Evolutionary conservation across 2,329 filamentous ascomycete genomes (phyloP), one percentile per base, ranked within the genome.

Genomic region (Neofusicoccum umdonicola): DNA sequence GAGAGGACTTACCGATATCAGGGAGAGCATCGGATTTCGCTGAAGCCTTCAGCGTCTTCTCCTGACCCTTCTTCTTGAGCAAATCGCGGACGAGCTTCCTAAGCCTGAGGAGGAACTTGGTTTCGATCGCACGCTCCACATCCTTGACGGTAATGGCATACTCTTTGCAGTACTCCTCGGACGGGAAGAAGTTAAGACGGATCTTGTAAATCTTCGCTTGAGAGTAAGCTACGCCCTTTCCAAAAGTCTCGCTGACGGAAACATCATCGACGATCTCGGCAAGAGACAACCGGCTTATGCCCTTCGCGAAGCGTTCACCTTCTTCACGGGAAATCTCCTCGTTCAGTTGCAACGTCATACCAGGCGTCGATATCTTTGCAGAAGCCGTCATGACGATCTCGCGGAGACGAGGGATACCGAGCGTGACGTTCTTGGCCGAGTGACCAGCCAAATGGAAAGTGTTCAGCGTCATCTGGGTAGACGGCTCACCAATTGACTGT

Each of bases 381-480:
- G 91, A 95, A 31, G 95, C 95, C 56, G 95, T 98, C 95, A 99
- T 99, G 69, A 99, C 86, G 71, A 99, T 97, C 85, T 99, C 95
- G 81, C 95, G 87, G 19, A 99, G 85, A 80, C 95, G 92, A 66
- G 95, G 95, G 74, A 99, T 98, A 91, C 95, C 95, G 19, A 97
- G 86, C 0, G 95, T 99, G 74, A 99, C 96, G 85, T 99, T 99
- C 84, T 97, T 98, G 35, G 95, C 90, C 19, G 95, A 93, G 83
- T 98, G 94, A 74, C 95, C 95, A 78, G 95, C 95, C 86, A 99
- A 91, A 85, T 99, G 95, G 87, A 99, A 99, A 34, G 96, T 99
- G 80, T 99, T 99, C 63, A 99, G 82, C 7, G 96, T 99, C 96
- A 99, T 99, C 78, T 99, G 95, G 11, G 95, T 99, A 2, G 93